Conservation (phyloP, 2,329 filamentous ascomycete genomes). For the Pochonia chlamydosporia region DNA sequence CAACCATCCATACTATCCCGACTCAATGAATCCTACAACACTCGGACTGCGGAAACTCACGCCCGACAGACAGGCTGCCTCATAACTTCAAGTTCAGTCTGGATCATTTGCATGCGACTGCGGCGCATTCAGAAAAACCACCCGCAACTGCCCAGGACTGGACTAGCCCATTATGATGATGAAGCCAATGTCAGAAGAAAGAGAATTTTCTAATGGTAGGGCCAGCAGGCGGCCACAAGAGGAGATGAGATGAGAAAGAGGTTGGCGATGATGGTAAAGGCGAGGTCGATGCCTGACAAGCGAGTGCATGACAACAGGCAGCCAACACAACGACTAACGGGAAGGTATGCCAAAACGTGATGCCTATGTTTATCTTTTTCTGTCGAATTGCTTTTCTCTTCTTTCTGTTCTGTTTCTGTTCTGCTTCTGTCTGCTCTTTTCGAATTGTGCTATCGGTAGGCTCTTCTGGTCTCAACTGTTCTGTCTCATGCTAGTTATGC, state of each 20-base stretch:
- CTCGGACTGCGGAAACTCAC: too few species aligned
- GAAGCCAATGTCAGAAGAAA: too few species aligned
- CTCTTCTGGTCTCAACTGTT: constrained; percentile 28
- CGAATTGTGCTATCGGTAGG: constrained; percentile 68
- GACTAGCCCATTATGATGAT: too few species aligned
- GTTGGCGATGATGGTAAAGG: not conserved
- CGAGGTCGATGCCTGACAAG: not conserved
- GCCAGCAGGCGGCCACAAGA: too few species aligned
- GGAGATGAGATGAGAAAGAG: not conserved
- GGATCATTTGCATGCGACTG: not conserved
- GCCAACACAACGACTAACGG: constrained; percentile 32
- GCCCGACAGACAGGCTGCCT: not conserved
- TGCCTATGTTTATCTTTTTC: constrained; percentile 26
- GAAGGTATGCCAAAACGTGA: constrained; percentile 5
- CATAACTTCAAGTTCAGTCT: not conserved
- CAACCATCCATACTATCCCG: too few species aligned
- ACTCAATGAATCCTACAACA: too few species aligned
- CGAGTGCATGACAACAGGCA: constrained; percentile 1
- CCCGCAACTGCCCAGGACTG: not conserved
- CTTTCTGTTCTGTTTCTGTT: constrained; percentile 21
- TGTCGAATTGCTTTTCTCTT: constrained; percentile 35
- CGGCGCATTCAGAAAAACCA: not conserved
- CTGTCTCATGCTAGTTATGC: constrained; percentile 58
- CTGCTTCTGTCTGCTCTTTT: constrained; percentile 11
- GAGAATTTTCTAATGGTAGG: too few species aligned